Evolutionary conservation across 2,329 filamentous ascomycete species (phyloP).

Genomic region (Zasmidium angulare): DNA sequence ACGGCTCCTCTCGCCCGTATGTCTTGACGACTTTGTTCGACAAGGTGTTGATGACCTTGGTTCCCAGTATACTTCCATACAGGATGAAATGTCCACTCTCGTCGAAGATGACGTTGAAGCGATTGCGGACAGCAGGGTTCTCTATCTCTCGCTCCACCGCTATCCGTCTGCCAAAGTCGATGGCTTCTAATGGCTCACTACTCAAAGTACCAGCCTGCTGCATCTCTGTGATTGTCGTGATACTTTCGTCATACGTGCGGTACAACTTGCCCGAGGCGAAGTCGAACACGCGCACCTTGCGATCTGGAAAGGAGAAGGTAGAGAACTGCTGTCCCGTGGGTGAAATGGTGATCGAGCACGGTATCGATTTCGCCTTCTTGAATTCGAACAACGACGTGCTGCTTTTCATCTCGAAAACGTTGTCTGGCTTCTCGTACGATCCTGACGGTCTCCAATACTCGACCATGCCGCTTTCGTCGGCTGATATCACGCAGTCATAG

Average conservation of each 20-base stretch:
- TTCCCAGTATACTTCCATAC: conserved; percentile 87
- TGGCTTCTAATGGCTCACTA: conserved; percentile 75
- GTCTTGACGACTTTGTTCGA: conserved; percentile 90
- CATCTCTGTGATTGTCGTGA: conserved; percentile 87
- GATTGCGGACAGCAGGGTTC: conserved; percentile 63
- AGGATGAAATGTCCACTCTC: conserved; percentile 94
- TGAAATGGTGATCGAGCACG: conserved; percentile 79
- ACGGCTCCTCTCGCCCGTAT: conserved; percentile 85
- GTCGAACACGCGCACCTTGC: conserved; percentile 90
- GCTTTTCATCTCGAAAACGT: conserved; percentile 90
- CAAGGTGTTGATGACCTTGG: conserved; percentile 94
- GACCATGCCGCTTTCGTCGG: conserved; percentile 87
- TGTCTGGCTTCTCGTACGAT: conserved; percentile 85
- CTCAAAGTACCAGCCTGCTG: conserved; percentile 83
- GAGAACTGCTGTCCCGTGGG: conserved; percentile 84
- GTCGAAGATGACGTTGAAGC: conserved; percentile 88
- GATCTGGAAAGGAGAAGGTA: conserved; percentile 86
- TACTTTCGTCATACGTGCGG: conserved; percentile 91
- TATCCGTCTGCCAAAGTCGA: conserved; percentile 87
- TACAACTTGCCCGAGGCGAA: conserved; percentile 86
- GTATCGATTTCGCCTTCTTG: conserved; percentile 86
- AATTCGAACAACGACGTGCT: conserved; percentile 94
- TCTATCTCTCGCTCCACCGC: conserved; percentile 87
- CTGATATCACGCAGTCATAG: conserved; percentile 87
- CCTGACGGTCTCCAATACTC: conserved; percentile 90